Evolutionary conservation across 164 flowering plant genomes (phyloP), one percentile per base, ranked within the genome.

Genomic region (Chloranthus sessilifolius): DNA sequence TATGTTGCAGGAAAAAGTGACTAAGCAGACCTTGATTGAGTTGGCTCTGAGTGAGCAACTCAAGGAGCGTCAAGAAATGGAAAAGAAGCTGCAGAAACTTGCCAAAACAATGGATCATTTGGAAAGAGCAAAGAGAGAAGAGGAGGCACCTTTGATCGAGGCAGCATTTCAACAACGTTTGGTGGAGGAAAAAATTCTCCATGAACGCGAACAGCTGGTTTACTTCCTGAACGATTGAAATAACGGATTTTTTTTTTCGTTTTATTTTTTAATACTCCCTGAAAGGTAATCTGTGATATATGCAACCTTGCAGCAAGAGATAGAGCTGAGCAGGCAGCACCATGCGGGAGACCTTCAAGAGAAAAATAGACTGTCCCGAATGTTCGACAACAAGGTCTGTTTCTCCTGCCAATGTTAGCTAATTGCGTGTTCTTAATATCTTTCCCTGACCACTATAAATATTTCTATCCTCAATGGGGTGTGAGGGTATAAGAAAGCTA

Each of bases 101-200:
- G 90, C 79, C 2, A 94, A 85, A 62, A 85, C 89, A 11, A 81
- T 86, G 96, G 96, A 94, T 66, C 64, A 81, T 56, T 52, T 89
- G 74, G 99, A 94, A 61, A 76, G 99, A 56, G 96, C 99, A 7
- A 89, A 85, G 61, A 75, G 97, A 65, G 97, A 89, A 58, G 96
- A 82, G 67, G 81, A 88, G 25, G 77, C 92, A 44, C 92, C 97
- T 3, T 53, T 94, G 53, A 75, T 94, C 71, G 92, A 84, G 53
- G 90, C 81, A 55, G 81, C 90, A 45, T 94, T 53, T 66, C 83
- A 94, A 33, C 72, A 67, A 38, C 75, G 83, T 0, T 21, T 81
- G 48, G 82, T 72, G 24, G 97, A 94, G 65, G 99, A 85, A 65
- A 63, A 59, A 65, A 66, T 55, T 37, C 62, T 83, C 56, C 85